phyloP scores from a whole-genome alignment of 2,329 filamentous ascomycete species.

The Juglanconis sp. region DNA sequence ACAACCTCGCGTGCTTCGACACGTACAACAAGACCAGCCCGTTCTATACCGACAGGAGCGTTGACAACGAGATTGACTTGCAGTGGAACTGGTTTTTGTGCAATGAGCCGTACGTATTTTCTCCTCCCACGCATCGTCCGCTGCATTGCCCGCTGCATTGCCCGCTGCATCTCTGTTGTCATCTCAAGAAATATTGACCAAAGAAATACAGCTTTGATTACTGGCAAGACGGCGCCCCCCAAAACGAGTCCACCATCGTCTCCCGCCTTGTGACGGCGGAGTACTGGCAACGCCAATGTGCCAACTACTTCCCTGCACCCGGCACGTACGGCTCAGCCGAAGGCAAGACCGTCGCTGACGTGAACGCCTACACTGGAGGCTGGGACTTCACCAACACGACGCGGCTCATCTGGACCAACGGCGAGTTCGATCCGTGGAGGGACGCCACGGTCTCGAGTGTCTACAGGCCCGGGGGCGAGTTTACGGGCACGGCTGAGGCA shows the following conservation, averaged over 20 bases:
- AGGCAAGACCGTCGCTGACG: constrained; percentile 29
- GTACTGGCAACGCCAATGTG: constrained; percentile 42
- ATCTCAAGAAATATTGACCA: not conserved
- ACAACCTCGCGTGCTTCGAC: constrained; percentile 46
- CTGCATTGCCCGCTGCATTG: too few relatives aligned
- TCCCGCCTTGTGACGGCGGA: constrained; percentile 34
- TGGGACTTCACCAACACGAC: constrained; percentile 39
- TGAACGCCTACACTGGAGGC: constrained; percentile 38
- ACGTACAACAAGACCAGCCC: constrained; percentile 43
- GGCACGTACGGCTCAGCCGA: constrained; percentile 33
- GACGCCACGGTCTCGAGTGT: constrained; percentile 35
- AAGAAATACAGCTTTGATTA: constrained; percentile 31
- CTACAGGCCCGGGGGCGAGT: constrained; percentile 36
- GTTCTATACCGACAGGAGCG: constrained; percentile 33
- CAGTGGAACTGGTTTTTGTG: constrained; percentile 57
- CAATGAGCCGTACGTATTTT: constrained; percentile 38
- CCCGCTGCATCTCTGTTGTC: too few relatives aligned
- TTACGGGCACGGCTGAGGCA: constrained; percentile 29
- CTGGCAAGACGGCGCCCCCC: constrained; percentile 45
- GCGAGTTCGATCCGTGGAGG: constrained; percentile 39
- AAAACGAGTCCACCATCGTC: constrained; percentile 36
- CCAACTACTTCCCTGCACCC: constrained; percentile 39
- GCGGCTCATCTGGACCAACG: constrained; percentile 38
- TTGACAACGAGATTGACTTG: constrained; percentile 41
- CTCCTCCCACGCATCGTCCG: not conserved